These are phyloP conservation scores for Sporothrix phasma DNA, from an alignment of 2,329 filamentous ascomycete genomes.

Conservation along the genomic window DNA sequence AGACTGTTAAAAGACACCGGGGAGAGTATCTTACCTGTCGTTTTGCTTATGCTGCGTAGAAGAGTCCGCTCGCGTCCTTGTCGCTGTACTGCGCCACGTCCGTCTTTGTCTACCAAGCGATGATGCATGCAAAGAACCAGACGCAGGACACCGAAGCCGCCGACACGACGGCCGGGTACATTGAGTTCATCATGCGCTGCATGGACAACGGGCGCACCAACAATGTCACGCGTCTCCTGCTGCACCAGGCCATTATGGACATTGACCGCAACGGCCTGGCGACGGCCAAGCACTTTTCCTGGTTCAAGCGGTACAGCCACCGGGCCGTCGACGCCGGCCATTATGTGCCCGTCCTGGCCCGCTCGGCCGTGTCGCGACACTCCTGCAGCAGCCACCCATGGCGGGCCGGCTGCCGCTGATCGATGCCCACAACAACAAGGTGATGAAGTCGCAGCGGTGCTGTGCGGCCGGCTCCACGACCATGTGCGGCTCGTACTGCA, in stretches of 20 bases:
- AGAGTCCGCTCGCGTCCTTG: slow-evolving; percentile 66
- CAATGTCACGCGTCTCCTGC: slow-evolving; percentile 67
- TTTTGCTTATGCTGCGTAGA: slow-evolving; percentile 41
- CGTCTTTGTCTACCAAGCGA: slow-evolving; percentile 72
- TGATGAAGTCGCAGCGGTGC: slow-evolving; percentile 1
- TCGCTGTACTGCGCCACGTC: slow-evolving; percentile 77
- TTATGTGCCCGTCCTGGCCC: slow-evolving; percentile 40
- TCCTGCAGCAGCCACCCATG: slow-evolving; percentile 32
- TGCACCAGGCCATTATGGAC: slow-evolving; percentile 79
- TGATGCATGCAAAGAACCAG: slow-evolving; percentile 32
- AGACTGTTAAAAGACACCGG: background rate
- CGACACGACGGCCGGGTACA: slow-evolving; percentile 38
- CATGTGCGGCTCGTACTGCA: background rate
- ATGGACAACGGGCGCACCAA: slow-evolving; percentile 70
- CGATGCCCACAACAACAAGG: background rate
- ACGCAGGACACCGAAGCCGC: background rate
- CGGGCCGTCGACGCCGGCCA: slow-evolving; percentile 22
- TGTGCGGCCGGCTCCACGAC: background rate
- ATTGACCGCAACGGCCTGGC: slow-evolving; percentile 47
- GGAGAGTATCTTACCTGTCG: slow-evolving; percentile 18
- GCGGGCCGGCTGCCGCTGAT: slow-evolving; percentile 35
- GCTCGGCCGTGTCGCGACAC: slow-evolving; percentile 34
- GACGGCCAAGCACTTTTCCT: slow-evolving; percentile 9
- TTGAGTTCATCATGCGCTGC: slow-evolving; percentile 68
- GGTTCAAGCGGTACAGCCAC: slow-evolving; percentile 23